phyloP scores from a whole-genome alignment of 306 rosid genomes.

The Prunus fruticosa region DNA sequence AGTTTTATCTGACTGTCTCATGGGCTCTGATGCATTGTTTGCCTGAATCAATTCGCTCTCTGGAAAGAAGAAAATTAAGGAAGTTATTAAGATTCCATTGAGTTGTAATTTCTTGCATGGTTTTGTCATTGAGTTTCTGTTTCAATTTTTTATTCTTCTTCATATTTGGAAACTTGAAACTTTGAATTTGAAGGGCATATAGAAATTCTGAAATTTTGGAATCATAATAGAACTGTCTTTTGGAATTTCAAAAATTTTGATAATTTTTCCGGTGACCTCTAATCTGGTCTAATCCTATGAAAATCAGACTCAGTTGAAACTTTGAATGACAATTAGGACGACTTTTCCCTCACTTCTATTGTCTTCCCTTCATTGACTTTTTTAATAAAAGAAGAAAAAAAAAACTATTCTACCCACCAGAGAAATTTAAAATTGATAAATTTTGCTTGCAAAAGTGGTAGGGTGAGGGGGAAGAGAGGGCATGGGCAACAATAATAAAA shows the following conservation, averaged over 20 bases:
- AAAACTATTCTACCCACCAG: too few relatives aligned
- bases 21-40: slow-evolving; percentile 30
- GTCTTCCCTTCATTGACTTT: too few relatives aligned
- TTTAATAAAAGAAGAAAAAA: too few relatives aligned
- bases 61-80: slow-evolving; percentile 6
- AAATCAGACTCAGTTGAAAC: too few relatives aligned
- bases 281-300: too few relatives aligned
- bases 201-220: not conserved
- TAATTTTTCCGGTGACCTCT: too few relatives aligned
- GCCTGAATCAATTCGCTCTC: slow-evolving; percentile 27
- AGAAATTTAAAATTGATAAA: too few relatives aligned
- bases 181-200: not conserved
- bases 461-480: too few relatives aligned
- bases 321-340: too few relatives aligned
- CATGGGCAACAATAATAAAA: too few relatives aligned
- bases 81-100: not conserved
- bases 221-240: not conserved
- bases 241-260: not conserved
- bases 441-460: too few relatives aligned
- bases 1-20: slow-evolving; percentile 29
- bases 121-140: not conserved
- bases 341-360: too few relatives aligned
- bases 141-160: not conserved
- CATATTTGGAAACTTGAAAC: not conserved
- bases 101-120: not conserved